These are phyloP conservation scores for Macrotyloma uniflorum DNA, from an alignment of 306 rosid genomes.

Conservation along the genomic window DNA sequence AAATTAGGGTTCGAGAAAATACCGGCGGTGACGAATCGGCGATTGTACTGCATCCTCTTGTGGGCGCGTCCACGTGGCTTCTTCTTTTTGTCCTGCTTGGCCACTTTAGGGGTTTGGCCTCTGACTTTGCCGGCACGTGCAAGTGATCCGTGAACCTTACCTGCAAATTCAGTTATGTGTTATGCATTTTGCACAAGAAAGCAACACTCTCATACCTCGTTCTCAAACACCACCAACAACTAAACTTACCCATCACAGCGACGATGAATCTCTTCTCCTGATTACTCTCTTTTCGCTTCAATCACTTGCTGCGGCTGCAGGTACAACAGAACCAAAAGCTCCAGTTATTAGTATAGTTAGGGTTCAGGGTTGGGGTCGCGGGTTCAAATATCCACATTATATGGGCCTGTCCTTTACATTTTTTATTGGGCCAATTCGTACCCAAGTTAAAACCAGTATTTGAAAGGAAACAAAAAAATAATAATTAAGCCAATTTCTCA, in stretches of 20 bases:
- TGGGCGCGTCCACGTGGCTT: constrained; percentile 53
- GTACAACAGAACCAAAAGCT: background rate
- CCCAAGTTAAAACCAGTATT: too few species aligned
- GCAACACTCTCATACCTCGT: background rate
- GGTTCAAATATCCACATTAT: background rate
- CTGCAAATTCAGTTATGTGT: background rate
- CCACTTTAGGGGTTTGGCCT: constrained; percentile 50
- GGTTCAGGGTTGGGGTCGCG: background rate
- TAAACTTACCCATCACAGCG: constrained; percentile 24
- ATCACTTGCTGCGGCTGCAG: constrained; percentile 21
- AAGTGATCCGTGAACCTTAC: constrained; percentile 51
- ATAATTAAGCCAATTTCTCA: too few species aligned
- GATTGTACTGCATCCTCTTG: constrained; percentile 53
- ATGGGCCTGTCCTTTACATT: too few species aligned
- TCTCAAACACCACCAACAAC: background rate
- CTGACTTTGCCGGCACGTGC: constrained; percentile 52
- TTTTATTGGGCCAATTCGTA: too few species aligned
- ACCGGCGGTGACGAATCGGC: constrained; percentile 53
- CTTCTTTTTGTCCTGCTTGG: constrained; percentile 51
- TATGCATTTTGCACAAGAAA: background rate
- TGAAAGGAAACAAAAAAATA: too few species aligned
- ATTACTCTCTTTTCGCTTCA: background rate
- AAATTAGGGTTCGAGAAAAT: constrained; percentile 24
- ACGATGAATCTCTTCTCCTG: constrained; percentile 19
- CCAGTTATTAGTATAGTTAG: constrained; percentile 24